A percentile compares a stretch with the other conserved stretches of the same genome.
These are phyloP conservation scores for Colletotrichum noveboracense DNA, from an alignment of 2,329 filamentous ascomycete genomes.

Conservation along the genomic window DNA sequence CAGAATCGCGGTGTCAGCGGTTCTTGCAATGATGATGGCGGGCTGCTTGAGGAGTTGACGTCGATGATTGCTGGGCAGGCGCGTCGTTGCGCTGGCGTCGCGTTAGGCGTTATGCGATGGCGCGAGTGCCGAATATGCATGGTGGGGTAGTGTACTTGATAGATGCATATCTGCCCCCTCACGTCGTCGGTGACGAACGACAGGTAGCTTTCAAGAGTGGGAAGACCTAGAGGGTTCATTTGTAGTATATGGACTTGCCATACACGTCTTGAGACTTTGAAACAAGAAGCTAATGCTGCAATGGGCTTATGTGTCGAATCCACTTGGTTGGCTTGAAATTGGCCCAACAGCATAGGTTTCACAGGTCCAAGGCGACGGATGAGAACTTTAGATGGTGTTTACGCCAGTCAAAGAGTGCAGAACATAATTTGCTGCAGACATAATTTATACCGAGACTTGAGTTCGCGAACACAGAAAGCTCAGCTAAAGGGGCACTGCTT, in stretches of 20 bases:
- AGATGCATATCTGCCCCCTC: not conserved
- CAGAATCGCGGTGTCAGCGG: not conserved
- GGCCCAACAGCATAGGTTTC: too few species aligned
- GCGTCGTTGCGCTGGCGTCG: not conserved
- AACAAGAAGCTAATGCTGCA: not conserved
- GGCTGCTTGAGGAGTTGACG: not conserved
- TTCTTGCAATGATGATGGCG: not conserved
- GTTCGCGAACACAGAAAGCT: too few species aligned
- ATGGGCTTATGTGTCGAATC: not conserved
- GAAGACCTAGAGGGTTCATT: rapidly evolving
- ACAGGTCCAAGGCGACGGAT: too few species aligned
- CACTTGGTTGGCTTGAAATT: not conserved
- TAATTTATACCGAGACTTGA: too few species aligned
- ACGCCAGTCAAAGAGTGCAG: too few species aligned
- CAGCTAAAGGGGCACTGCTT: too few species aligned
- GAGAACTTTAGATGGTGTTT: too few species aligned
- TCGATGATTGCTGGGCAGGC: not conserved
- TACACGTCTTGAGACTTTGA: not conserved
- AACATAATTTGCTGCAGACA: too few species aligned
- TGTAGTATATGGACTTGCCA: not conserved
- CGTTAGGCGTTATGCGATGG: not conserved
- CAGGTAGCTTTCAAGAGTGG: not conserved
- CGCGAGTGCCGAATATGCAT: too few species aligned
- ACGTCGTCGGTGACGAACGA: not conserved
- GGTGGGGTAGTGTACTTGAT: not conserved